phyloP scores from a whole-genome alignment of 805 yeast genomes.

The Ogataea nonfermentans region DNA sequence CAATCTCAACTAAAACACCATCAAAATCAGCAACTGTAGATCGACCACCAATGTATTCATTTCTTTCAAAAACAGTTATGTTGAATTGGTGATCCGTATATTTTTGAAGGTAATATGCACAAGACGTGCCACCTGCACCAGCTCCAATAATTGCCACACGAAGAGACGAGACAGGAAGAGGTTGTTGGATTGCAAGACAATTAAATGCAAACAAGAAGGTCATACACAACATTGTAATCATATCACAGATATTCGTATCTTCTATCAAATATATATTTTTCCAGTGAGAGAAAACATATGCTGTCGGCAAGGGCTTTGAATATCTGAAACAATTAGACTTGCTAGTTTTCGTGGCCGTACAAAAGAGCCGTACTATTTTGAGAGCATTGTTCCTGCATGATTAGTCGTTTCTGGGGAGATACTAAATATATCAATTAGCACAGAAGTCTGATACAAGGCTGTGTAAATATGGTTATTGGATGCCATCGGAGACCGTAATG shows the following conservation, averaged over 20 bases:
- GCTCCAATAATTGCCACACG: slow-evolving; percentile 46
- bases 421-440: too few relatives aligned
- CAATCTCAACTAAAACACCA: slow-evolving; percentile 37
- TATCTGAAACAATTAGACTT: too few relatives aligned
- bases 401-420: too few relatives aligned
- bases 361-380: too few relatives aligned
- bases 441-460: slow-evolving; percentile 3
- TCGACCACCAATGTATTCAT: slow-evolving; percentile 45
- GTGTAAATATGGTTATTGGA: too few relatives aligned
- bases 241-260: not conserved
- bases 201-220: not conserved
- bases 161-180: not conserved
- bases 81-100: slow-evolving; percentile 35
- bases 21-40: slow-evolving; percentile 37
- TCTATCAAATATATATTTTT: too few relatives aligned
- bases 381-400: not conserved
- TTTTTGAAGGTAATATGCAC: slow-evolving; percentile 44
- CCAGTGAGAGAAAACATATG: too few relatives aligned
- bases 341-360: too few relatives aligned
- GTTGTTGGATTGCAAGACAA: slow-evolving; percentile 4
- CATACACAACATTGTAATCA: not conserved
- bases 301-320: too few relatives aligned
- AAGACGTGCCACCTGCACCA: slow-evolving; percentile 50
- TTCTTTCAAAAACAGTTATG: slow-evolving; percentile 42
- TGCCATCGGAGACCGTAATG: too few relatives aligned